Percentiles rank a stretch among this genome's conserved stretches.
Evolutionary conservation across 108 stramenopile genomes (phyloP).

Genomic region (Ochromonas danica): DNA sequence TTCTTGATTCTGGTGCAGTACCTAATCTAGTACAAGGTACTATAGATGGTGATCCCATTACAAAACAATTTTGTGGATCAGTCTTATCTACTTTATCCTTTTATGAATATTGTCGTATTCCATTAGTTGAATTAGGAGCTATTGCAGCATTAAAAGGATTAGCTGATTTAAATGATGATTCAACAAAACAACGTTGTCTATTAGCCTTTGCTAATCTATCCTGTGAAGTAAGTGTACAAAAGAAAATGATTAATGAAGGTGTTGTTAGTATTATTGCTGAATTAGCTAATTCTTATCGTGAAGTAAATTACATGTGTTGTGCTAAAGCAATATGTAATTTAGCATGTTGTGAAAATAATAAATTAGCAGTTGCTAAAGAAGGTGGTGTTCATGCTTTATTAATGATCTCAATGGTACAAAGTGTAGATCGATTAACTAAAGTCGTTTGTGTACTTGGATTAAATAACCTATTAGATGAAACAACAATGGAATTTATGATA

Average conservation of each 20-base stretch:
- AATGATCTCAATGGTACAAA: conserved; percentile 51
- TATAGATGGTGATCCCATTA: conserved; percentile 46
- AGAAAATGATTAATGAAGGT: conserved; percentile 47
- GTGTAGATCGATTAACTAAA: conserved; percentile 34
- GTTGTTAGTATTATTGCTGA: conserved; percentile 36
- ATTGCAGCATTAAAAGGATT: conserved; percentile 53
- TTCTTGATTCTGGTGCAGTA: conserved; percentile 57
- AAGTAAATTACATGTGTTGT: conserved; percentile 40
- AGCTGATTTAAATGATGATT: conserved; percentile 51
- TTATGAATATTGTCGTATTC: conserved; percentile 54
- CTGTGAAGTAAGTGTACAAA: conserved; percentile 55
- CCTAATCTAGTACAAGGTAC: conserved; percentile 55
- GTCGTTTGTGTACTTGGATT: conserved; percentile 40
- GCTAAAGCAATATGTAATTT: conserved; percentile 49
- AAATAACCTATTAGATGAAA: conserved; percentile 34
- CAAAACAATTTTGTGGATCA: conserved; percentile 57
- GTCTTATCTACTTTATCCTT: conserved; percentile 57
- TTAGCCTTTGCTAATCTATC: conserved; percentile 59
- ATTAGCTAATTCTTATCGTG: conserved; percentile 37
- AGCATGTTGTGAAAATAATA: conserved; percentile 31
- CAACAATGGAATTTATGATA: conserved; percentile 26
- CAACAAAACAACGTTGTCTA: conserved; percentile 52
- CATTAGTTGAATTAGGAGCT: conserved; percentile 49
- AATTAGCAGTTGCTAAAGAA: conserved; percentile 35
- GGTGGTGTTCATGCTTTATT: conserved; percentile 45